Conservation (phyloP, 345 rosid species). For the Citrus sinensis region DVS_A1.0 CM039162.1:30376001-30376500, state of each 20-base stretch:
- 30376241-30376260: not conserved
- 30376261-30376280: not conserved
- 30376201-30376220: not conserved
- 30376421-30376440: not conserved
- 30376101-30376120: not conserved
- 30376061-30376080: not conserved
- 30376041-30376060: not conserved
- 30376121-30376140: not conserved
- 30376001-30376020: not conserved
- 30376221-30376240: not conserved
- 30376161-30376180: not conserved
- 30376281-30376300: not conserved
- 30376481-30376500: conserved; percentile 18
- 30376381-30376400: not conserved
- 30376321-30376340: too few relatives aligned
- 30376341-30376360: not conserved
- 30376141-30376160: not conserved
- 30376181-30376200: not conserved
- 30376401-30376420: not conserved
- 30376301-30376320: not conserved
- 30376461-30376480: not conserved
- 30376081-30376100: not conserved
- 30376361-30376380: not conserved
- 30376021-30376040: not conserved
- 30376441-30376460: not conserved